phyloP scores from a whole-genome alignment of 495 filamentous ascomycete genomes.

The Hamigera avellanea region DNA sequence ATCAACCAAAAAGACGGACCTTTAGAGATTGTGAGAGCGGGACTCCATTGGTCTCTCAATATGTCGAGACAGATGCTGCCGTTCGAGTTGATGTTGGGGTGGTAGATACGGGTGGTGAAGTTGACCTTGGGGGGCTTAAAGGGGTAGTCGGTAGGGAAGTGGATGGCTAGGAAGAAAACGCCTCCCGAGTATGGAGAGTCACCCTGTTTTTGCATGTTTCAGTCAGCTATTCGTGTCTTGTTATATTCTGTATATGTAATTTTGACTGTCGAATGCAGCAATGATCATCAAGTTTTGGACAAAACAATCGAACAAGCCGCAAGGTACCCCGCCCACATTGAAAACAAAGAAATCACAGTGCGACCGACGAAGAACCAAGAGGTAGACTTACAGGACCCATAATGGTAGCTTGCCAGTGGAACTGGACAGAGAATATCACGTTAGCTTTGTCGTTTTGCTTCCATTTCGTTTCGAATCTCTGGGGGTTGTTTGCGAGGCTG shows the following conservation, averaged over 20 bases:
- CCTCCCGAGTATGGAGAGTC: constrained; percentile 95
- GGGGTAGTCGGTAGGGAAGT: constrained; percentile 99
- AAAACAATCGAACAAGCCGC: constrained; percentile 12
- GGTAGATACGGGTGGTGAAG: constrained; percentile 98
- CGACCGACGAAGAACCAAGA: constrained; percentile 2
- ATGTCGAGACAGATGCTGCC: constrained; percentile 99
- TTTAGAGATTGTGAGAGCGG: constrained; percentile 96
- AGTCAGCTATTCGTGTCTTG: no score
- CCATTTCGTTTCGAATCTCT: neutral
- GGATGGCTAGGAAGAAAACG: constrained; percentile 96
- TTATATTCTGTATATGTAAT: no score
- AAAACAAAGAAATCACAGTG: neutral
- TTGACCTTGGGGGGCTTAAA: constrained; percentile 99
- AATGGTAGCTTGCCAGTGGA: constrained; percentile 99
- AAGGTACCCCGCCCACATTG: constrained; percentile 4
- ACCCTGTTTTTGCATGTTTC: constrained; percentile 33
- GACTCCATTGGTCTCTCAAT: constrained; percentile 97
- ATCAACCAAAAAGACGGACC: constrained; percentile 40
- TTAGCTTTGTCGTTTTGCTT: constrained; percentile 11
- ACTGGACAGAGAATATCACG: constrained; percentile 41
- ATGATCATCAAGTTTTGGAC: no score
- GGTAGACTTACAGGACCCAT: constrained; percentile 88
- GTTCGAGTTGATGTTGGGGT: constrained; percentile 99
- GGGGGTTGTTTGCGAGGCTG: no score
- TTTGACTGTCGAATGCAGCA: no score